phyloP scores from a whole-genome alignment of 108 stramenopile species.

The Chaetoceros tenuissimus region DNA sequence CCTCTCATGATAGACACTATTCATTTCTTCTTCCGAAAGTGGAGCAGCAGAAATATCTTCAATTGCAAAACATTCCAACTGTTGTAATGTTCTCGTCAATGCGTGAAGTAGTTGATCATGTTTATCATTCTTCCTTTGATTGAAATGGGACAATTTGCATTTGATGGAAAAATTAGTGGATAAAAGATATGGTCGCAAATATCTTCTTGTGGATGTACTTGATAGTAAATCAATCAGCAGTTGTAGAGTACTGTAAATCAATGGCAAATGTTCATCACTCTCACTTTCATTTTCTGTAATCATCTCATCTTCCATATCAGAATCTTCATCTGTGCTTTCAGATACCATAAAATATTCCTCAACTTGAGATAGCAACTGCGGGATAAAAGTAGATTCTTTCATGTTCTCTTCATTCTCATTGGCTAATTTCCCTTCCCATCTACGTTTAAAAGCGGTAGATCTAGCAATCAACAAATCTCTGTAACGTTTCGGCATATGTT shows the following conservation, averaged over 20 bases:
- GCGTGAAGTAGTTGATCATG: conserved; percentile 1
- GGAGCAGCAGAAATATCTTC: conserved; percentile 3
- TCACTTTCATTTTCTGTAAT: background rate
- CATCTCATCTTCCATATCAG: background rate
- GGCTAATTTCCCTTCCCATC: background rate
- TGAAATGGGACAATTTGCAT: background rate
- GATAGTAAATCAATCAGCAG: background rate
- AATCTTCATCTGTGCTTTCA: too few relatives aligned
- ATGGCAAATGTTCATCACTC: background rate
- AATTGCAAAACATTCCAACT: conserved; percentile 1
- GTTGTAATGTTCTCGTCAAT: background rate
- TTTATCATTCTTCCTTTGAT: background rate
- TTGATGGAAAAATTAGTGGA: background rate
- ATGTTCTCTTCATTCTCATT: background rate
- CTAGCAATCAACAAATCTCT: background rate
- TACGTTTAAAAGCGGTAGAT: background rate
- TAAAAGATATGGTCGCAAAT: background rate
- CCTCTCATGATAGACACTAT: conserved; percentile 32
- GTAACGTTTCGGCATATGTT: background rate
- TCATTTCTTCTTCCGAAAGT: conserved; percentile 21
- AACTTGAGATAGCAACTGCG: background rate
- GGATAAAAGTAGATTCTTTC: background rate
- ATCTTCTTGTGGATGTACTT: background rate
- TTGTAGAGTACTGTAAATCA: background rate
- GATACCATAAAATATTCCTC: background rate